Evolutionary conservation across 176 grass and related monocot genomes (phyloP).

Genomic region (Dendrocalamus sinicus): DNA sequence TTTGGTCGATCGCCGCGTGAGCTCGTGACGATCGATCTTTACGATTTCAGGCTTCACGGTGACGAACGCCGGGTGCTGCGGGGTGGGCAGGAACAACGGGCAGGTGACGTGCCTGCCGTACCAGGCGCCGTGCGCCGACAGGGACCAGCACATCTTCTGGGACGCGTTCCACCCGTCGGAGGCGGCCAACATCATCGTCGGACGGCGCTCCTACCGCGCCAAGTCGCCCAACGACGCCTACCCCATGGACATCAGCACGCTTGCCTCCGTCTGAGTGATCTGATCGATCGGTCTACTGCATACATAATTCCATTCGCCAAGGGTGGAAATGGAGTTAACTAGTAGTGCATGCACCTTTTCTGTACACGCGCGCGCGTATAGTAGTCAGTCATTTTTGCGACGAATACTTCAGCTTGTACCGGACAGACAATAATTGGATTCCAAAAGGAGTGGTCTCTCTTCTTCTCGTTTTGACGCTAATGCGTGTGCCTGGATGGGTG

Average conservation of each 20-base stretch:
- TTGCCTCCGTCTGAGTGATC: conserved; percentile 58
- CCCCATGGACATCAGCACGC: conserved; percentile 80
- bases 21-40: background rate
- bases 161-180: conserved; percentile 95
- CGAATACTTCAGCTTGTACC: conserved; percentile 14
- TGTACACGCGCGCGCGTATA: background rate
- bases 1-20: background rate
- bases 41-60: conserved; percentile 46
- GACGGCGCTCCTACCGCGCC: conserved; percentile 76
- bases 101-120: conserved; percentile 95
- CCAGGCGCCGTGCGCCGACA: conserved; percentile 72
- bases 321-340: background rate
- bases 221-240: conserved; percentile 64
- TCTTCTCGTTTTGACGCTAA: background rate
- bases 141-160: conserved; percentile 92
- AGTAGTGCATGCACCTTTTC: background rate
- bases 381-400: background rate
- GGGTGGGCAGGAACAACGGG: conserved; percentile 96
- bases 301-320: background rate
- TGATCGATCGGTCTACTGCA: background rate
- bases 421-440: conserved; percentile 38
- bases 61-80: conserved; percentile 80
- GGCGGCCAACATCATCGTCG: conserved; percentile 83
- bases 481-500: conserved; percentile 1
- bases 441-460: background rate